Evolutionary conservation across 345 rosid species (phyloP).

Genomic region (Noccaea bulbosa): DNA sequence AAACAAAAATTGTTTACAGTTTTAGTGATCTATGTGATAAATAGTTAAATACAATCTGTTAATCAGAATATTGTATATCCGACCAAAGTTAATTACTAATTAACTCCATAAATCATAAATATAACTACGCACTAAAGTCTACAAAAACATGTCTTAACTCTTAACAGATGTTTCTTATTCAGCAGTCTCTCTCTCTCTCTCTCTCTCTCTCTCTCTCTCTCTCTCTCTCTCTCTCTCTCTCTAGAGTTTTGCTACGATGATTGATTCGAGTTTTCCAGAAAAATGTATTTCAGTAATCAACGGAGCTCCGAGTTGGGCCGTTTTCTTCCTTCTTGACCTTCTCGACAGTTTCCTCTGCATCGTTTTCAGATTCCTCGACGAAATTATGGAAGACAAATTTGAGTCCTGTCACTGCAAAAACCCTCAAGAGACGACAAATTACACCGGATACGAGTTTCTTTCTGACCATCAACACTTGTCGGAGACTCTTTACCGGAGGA

Average conservation of each 20-base stretch:
- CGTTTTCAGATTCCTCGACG: conserved; percentile 54
- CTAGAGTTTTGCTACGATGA: conserved; percentile 34
- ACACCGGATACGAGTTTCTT: conserved; percentile 26
- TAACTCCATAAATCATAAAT: too few species aligned
- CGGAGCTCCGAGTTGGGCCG: conserved; percentile 36
- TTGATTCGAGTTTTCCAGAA: conserved; percentile 27
- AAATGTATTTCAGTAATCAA: conserved; percentile 46
- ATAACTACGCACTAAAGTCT: too few species aligned
- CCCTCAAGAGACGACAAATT: conserved; percentile 20
- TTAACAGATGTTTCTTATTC: background rate
- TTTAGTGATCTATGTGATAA: too few species aligned
- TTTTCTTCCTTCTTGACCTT: conserved; percentile 62
- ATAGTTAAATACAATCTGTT: too few species aligned
- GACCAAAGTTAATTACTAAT: too few species aligned
- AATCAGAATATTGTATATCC: too few species aligned
- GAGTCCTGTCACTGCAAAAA: conserved; percentile 52
- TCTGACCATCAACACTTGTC: conserved; percentile 48
- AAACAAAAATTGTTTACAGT: too few species aligned
- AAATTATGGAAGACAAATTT: conserved; percentile 53
- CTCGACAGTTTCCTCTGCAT: conserved; percentile 60
- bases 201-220: conserved; percentile 5
- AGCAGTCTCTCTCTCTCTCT: background rate
- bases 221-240: background rate
- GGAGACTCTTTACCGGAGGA: conserved; percentile 63
- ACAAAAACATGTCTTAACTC: conserved; percentile 12